These are phyloP conservation scores for Phytophthora tentaculata DNA, from an alignment of 352 stramenopile species.

Conservation along the genomic window DNA sequence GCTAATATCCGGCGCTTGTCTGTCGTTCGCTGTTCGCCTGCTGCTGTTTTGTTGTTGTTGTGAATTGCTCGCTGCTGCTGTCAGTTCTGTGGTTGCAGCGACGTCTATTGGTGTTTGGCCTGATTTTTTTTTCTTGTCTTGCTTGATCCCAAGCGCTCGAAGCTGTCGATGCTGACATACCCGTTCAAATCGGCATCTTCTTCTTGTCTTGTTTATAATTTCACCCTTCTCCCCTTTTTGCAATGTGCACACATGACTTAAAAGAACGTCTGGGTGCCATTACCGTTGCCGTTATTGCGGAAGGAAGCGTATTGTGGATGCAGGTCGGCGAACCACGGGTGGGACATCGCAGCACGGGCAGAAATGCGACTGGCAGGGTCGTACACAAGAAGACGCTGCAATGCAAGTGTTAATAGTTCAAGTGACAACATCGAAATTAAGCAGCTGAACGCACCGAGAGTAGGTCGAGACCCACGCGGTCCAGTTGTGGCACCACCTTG, in stretches of 20 bases:
- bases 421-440: not conserved
- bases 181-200: too few species aligned
- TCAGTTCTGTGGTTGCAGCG: not conserved
- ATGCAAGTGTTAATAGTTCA: slow-evolving; percentile 2
- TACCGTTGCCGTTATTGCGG: slow-evolving; percentile 56
- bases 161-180: slow-evolving; percentile 11
- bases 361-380: slow-evolving; percentile 83
- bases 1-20: too few species aligned
- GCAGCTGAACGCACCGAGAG: slow-evolving; percentile 60
- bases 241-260: slow-evolving; percentile 13
- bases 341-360: slow-evolving; percentile 77
- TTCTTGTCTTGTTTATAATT: slow-evolving; percentile 16
- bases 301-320: slow-evolving; percentile 79
- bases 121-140: slow-evolving; percentile 15
- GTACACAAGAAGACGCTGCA: slow-evolving; percentile 81
- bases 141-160: slow-evolving; percentile 8
- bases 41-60: slow-evolving; percentile 8
- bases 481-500: slow-evolving; percentile 88
- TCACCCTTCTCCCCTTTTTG: not conserved
- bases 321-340: slow-evolving; percentile 87
- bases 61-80: not conserved
- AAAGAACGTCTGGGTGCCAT: slow-evolving; percentile 53
- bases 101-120: slow-evolving; percentile 2
- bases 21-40: not conserved
- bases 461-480: slow-evolving; percentile 81